Evolutionary conservation across 1,284 basidiomycete species (phyloP).

Genomic region (Somion occarium): DNA sequence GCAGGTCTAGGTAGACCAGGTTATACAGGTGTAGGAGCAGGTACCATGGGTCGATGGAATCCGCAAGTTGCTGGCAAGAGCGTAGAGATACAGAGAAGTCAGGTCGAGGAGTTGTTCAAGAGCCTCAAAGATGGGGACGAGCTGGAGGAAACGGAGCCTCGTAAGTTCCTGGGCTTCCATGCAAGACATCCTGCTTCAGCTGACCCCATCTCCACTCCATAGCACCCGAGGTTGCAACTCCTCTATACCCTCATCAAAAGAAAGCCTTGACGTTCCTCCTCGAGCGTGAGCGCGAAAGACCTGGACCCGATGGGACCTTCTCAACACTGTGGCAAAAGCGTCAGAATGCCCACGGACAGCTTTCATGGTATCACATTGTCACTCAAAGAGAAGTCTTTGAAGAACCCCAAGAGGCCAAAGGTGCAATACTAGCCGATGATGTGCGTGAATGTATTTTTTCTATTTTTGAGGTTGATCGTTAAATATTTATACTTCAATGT

Average conservation of each 20-base stretch:
- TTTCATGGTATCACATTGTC: slow-evolving; percentile 79
- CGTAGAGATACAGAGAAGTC: slow-evolving; percentile 88
- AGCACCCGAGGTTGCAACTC: slow-evolving; percentile 85
- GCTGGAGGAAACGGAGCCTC: slow-evolving; percentile 78
- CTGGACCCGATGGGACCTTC: slow-evolving; percentile 45
- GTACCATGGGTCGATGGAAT: slow-evolving; percentile 48
- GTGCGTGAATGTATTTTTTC: slow-evolving; percentile 43
- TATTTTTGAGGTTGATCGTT: slow-evolving; percentile 3
- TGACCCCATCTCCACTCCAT: slow-evolving; percentile 9
- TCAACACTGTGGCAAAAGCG: slow-evolving; percentile 77
- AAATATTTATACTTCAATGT: slow-evolving; percentile 1
- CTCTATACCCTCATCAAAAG: slow-evolving; percentile 95
- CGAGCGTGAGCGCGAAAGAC: slow-evolving; percentile 82
- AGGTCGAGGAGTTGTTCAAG: slow-evolving; percentile 93
- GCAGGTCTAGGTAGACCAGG: slow-evolving; percentile 35
- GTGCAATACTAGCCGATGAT: slow-evolving; percentile 92
- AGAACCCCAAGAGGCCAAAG: slow-evolving; percentile 76
- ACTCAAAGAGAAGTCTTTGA: slow-evolving; percentile 73
- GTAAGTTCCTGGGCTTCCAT: slow-evolving; percentile 38
- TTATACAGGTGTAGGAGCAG: slow-evolving; percentile 36
- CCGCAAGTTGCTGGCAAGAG: slow-evolving; percentile 69
- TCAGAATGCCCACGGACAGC: slow-evolving; percentile 44
- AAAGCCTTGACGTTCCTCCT: slow-evolving; percentile 95
- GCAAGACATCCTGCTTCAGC: too few relatives aligned
- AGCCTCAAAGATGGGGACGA: slow-evolving; percentile 85